Base-by-base conservation (phyloP, 257 asterid genomes). In the Orobanche coerulescens region DNA sequence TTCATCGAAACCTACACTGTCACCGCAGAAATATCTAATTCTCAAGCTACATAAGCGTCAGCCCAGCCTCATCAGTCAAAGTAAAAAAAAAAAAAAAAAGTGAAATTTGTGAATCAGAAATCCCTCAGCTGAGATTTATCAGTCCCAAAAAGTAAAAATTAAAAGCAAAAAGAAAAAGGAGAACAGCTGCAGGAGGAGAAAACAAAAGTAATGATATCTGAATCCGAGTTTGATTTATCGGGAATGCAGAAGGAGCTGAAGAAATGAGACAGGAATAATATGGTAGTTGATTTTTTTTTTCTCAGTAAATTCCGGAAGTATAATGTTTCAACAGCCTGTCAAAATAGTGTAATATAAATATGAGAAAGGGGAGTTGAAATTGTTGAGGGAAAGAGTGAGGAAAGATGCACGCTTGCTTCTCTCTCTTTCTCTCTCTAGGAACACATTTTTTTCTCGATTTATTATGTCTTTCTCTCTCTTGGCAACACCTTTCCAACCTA, bases 1-100 rank as follows among this genome's bases (percentile, higher is more conserved):
- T 34, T 49, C 81, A 75, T 78, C 65, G 48, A 72, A 56, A 63
- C 33, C 69, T 12, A 62, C 46, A 49, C 73, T 61, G 62, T 55
- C 51, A 51, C 44, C 30, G 3, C 74, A 58, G 40, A 43, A 61
- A 51, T 40, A 30, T 70, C 61, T 25, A 65, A 66, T 39, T 55
- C 5, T 55, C 5, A 68, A 64, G 31, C 58, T 43, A 30, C 65
- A 55, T 39, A 61, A 22, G 58, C 58, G 55, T 6, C 52, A 30
- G 62, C 64, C 43, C 47, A 23, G n/a, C 55, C 30, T 42, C 2
- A 39, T 25, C 11, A 68, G 18, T 11, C 47, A 70, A 65, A 60
- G 7, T 2, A 11, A 36, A 36, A 2, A n/a, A 12, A 1, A 1
- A 31, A 25, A 33, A 23, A 54, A 69, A 50, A 22, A 24, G 39